These are phyloP conservation scores for Miamiensis avidus DNA, from an alignment of 169 alveolate genomes.

Conservation along the genomic window DNA sequence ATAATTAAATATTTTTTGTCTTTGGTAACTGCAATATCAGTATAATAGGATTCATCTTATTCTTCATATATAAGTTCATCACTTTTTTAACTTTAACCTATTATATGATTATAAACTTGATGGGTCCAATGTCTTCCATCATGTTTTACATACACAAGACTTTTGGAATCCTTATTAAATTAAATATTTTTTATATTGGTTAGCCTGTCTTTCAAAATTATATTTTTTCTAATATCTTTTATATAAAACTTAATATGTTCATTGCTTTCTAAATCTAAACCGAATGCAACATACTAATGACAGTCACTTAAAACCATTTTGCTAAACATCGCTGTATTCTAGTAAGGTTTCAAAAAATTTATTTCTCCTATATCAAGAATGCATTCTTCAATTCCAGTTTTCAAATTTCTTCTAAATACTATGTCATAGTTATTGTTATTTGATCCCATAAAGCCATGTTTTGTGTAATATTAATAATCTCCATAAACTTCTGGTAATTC, in stretches of 20 bases:
- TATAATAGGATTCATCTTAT: slow-evolving; percentile 55
- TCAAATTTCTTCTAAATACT: slow-evolving; percentile 16
- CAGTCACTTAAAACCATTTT: slow-evolving; percentile 61
- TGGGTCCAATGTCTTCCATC: slow-evolving; percentile 61
- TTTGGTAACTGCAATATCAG: slow-evolving; percentile 61
- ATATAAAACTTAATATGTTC: slow-evolving; percentile 52
- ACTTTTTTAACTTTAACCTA: slow-evolving; percentile 43
- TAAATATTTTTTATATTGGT: slow-evolving; percentile 45
- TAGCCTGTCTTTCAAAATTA: slow-evolving; percentile 29
- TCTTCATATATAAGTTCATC: slow-evolving; percentile 55
- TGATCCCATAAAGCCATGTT: slow-evolving; percentile 34
- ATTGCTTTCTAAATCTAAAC: slow-evolving; percentile 53
- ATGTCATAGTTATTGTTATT: slow-evolving; percentile 33
- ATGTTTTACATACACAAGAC: slow-evolving; percentile 40
- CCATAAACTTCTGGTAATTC: slow-evolving; percentile 38
- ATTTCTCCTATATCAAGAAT: slow-evolving; percentile 55
- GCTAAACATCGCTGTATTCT: slow-evolving; percentile 35
- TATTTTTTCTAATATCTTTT: slow-evolving; percentile 38
- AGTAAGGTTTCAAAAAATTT: slow-evolving; percentile 32
- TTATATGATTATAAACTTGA: slow-evolving; percentile 36
- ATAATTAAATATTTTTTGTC: slow-evolving; percentile 60
- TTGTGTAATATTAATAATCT: slow-evolving; percentile 31
- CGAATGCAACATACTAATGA: slow-evolving; percentile 59
- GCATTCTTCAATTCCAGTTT: slow-evolving; percentile 18
- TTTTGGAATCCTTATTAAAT: slow-evolving; percentile 40